Conservation (phyloP, 768 basidiomycete species). For the Lactarius tabidus region DNA sequence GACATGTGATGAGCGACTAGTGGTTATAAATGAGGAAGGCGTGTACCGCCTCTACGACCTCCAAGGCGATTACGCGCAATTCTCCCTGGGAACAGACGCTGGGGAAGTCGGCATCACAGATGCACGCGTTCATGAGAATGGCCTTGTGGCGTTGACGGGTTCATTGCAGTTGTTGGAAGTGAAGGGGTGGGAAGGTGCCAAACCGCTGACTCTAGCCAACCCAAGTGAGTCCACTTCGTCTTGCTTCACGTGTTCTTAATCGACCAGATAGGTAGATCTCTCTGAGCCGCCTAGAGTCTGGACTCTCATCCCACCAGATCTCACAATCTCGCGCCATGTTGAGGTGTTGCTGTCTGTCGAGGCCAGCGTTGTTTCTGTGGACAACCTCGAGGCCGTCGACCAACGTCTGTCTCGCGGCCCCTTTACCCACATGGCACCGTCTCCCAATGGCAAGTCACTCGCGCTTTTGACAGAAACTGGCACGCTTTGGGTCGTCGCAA, state of each 20-base stretch:
- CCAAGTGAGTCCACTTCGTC: constrained; percentile 51
- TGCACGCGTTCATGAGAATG: constrained; percentile 81
- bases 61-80: constrained; percentile 80
- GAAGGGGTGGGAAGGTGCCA: constrained; percentile 80
- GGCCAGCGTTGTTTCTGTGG: constrained; percentile 75
- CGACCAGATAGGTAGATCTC: constrained; percentile 45
- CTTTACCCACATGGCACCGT: constrained; percentile 81
- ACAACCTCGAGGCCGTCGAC: constrained; percentile 85
- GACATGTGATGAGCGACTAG: constrained; percentile 77
- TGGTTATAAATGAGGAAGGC: constrained; percentile 89
- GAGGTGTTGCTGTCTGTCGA: constrained; percentile 85
- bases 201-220: constrained; percentile 67
- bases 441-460: constrained; percentile 91
- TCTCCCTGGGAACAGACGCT: constrained; percentile 79
- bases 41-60: constrained; percentile 86
- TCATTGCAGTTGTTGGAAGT: constrained; percentile 77
- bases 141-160: constrained; percentile 80
- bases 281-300: constrained; percentile 77
- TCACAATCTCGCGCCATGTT: constrained; percentile 83
- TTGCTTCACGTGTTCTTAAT: constrained; percentile 5
- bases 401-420: constrained; percentile 87
- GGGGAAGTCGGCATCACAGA: constrained; percentile 80
- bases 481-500: constrained; percentile 89
- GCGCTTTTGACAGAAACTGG: constrained; percentile 74
- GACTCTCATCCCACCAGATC: constrained; percentile 86